Evolutionary conservation across 2,329 filamentous ascomycete species (phyloP), one percentile per base, ranked within the genome.

Genomic region (Scedosporium boydii): DNA sequence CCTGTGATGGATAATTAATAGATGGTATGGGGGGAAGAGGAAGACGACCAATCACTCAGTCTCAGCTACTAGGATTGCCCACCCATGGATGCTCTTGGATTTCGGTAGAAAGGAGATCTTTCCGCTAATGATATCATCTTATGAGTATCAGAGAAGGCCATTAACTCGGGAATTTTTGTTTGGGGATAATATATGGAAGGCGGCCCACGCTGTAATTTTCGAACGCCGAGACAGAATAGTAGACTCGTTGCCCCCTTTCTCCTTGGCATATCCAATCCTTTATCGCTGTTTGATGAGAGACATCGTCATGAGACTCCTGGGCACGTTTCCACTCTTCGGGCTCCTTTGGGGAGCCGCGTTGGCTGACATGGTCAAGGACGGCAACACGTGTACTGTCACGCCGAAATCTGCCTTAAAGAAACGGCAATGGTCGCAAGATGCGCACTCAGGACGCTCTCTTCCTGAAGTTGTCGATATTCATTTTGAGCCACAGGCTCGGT

Each of bases 301-400:
- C 10, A 23, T n/a, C 12, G 10, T 29, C 23, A 55, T 55, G 51
- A 55, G 21, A 14, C 51, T 55, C 51, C 18, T 14, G 5, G 23
- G 51, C 23, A 23, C 3, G 12, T 7, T 55, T 23, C 51, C 12
- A 9, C 23, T 27, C 9, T 12, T 29, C 7, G 51, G 51, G 7
- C 51, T 55, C n/a, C 21, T n/a, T 23, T 55, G 51, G 18, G 18
- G 18, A 23, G 51, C 51, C 16, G 44, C 18, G 16, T 48, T 60
- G 44, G 59, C 44, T 2, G 59, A 51, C 59, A 51, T 60, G 44
- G 44, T 60, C 12, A 60, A 60, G 26, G 27, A 60, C 21, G 59
- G 59, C 6, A 53, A 16, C 42, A 60, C 59, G 9, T 60, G 59
- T 44, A 60, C 59, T 3, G 59, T 60, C 42, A 60, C 59, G 42